Conservation (phyloP, 345 rosid species). For the Psidium friedrichsthalianum region DNA sequence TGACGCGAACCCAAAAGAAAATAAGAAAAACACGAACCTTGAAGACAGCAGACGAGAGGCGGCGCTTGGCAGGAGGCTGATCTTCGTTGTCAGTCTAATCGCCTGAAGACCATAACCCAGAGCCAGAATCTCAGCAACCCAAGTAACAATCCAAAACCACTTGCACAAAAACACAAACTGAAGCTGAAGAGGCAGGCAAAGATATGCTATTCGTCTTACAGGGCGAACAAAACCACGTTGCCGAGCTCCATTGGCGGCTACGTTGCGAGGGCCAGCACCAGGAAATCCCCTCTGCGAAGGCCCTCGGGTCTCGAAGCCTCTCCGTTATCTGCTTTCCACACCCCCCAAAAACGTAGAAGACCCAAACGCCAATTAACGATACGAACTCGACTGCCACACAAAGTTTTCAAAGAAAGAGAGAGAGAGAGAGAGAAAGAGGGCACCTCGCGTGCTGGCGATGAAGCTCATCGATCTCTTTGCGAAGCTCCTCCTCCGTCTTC, state of each 20-base stretch:
- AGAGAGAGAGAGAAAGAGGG: background rate
- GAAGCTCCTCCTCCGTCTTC: constrained; percentile 74
- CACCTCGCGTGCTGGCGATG: constrained; percentile 91
- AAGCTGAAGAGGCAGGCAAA: background rate
- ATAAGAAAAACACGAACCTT: constrained; percentile 34
- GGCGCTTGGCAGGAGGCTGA: constrained; percentile 79
- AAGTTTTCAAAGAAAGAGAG: background rate
- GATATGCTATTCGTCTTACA: constrained; percentile 12
- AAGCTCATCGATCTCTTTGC: constrained; percentile 77
- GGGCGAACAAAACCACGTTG: constrained; percentile 54
- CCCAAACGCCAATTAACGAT: background rate
- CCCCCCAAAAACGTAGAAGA: background rate
- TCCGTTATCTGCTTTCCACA: constrained; percentile 49
- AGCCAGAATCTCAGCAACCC: background rate
- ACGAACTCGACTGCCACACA: background rate
- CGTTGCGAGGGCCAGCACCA: constrained; percentile 44
- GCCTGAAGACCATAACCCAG: constrained; percentile 27
- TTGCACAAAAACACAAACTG: background rate
- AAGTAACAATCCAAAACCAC: background rate
- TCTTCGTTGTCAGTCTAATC: constrained; percentile 59
- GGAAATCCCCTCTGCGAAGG: constrained; percentile 69
- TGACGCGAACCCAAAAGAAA: background rate
- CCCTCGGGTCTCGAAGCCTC: constrained; percentile 95
- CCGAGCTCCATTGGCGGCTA: constrained; percentile 46
- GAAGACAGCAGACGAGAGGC: constrained; percentile 84